Conservation (phyloP, 768 basidiomycete species). For the Lactarius psammicola region DNA sequence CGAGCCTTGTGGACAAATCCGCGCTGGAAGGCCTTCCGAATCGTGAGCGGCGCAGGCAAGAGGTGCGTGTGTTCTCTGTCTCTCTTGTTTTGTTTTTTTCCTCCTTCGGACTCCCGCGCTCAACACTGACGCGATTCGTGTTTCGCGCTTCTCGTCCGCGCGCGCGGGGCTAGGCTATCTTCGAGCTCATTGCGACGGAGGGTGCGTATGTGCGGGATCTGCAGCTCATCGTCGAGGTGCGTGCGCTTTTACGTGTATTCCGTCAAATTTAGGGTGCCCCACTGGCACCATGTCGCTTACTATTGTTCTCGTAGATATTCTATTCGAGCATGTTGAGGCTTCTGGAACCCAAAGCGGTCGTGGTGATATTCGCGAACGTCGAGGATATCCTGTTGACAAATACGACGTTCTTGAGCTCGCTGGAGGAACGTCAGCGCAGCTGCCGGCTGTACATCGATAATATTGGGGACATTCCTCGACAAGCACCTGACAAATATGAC, state of each 20-base stretch:
- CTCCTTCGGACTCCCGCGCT: not conserved
- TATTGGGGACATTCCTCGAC: constrained; percentile 82
- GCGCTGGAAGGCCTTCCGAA: constrained; percentile 78
- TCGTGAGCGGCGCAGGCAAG: constrained; percentile 82
- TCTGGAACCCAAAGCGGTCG: constrained; percentile 72
- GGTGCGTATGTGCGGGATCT: constrained; percentile 85
- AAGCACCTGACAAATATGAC: constrained; percentile 73
- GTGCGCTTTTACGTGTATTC: constrained; percentile 23
- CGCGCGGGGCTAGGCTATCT: constrained; percentile 65
- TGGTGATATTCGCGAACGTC: constrained; percentile 87
- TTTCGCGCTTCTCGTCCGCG: not conserved
- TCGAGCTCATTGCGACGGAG: constrained; percentile 93
- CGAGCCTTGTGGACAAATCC: constrained; percentile 82
- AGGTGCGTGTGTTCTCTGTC: constrained; percentile 45
- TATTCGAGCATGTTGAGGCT: constrained; percentile 74
- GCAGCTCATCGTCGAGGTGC: constrained; percentile 87
- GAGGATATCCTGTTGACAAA: constrained; percentile 91
- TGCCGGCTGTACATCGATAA: constrained; percentile 88
- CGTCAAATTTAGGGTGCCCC: not conserved
- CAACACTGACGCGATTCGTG: too few species aligned
- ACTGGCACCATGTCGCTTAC: not conserved
- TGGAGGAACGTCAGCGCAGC: constrained; percentile 89
- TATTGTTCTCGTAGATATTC: constrained; percentile 58
- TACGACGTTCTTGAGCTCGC: constrained; percentile 79
- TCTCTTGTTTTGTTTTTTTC: too few species aligned